Evolutionary conservation across 1,139 yeast species (phyloP).

Genomic region (Blastobotrys proliferans): DNA sequence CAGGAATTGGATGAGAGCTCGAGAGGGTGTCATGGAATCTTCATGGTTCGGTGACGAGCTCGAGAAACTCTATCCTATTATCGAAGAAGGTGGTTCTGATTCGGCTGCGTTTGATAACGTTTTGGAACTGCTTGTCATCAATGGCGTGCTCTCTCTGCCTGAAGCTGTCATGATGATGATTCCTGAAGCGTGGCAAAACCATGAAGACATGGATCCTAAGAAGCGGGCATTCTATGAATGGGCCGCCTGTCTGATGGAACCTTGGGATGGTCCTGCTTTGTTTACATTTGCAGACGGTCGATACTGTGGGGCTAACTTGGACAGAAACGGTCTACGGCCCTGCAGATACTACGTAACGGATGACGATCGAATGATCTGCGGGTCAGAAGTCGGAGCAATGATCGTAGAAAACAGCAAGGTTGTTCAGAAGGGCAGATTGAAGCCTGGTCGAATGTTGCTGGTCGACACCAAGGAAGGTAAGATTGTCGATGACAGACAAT

Average conservation of each 20-base stretch:
- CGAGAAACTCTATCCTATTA: conserved; percentile 87
- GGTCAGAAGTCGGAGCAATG: conserved; percentile 96
- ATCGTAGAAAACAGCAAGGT: conserved; percentile 81
- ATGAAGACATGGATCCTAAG: conserved; percentile 78
- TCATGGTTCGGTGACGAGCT: conserved; percentile 84
- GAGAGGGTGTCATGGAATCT: conserved; percentile 94
- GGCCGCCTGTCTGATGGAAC: conserved; percentile 99
- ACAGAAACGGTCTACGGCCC: conserved; percentile 96
- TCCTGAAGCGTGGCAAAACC: conserved; percentile 98
- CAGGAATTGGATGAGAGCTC: conserved; percentile 98
- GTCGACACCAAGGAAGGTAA: conserved; percentile 93
- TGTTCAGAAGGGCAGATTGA: conserved; percentile 86
- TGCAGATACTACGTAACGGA: conserved; percentile 95
- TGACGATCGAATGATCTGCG: conserved; percentile 95
- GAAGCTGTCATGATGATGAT: conserved; percentile 97
- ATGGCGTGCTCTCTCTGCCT: conserved; percentile 88
- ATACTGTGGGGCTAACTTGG: conserved; percentile 97
- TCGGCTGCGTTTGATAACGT: conserved; percentile 99
- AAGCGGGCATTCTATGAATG: conserved; percentile 95
- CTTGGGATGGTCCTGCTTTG: conserved; percentile 99
- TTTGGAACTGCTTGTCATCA: conserved; percentile 81
- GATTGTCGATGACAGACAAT: conserved; percentile 87
- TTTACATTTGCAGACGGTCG: conserved; percentile 97
- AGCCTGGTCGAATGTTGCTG: conserved; percentile 94
- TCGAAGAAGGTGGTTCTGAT: conserved; percentile 98